Conservation (phyloP, 2,329 filamentous ascomycete genomes). For the Saccharata proteae region DNA sequence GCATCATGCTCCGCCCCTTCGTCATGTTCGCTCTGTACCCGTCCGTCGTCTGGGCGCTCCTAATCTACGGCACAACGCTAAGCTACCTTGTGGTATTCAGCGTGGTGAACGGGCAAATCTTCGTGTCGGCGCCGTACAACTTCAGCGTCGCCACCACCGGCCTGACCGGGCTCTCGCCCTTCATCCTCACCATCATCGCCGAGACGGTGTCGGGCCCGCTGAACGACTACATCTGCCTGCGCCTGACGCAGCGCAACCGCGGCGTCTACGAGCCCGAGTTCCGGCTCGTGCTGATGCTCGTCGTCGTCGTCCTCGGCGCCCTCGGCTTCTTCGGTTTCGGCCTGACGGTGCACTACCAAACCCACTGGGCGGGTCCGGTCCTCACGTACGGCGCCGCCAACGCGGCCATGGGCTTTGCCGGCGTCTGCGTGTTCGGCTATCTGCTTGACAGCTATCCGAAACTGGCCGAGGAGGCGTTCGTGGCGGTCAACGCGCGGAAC, state of each 20-base stretch:
- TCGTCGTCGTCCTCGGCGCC: constrained; percentile 24
- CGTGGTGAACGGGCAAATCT: constrained; percentile 34
- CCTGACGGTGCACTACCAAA: constrained; percentile 19
- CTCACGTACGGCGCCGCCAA: constrained; percentile 30
- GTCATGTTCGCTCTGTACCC: constrained; percentile 24
- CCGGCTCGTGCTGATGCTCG: constrained; percentile 13
- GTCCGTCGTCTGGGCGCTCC: constrained; percentile 25
- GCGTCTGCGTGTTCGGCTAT: constrained; percentile 36
- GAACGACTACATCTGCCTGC: constrained; percentile 30
- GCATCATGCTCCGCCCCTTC: constrained; percentile 23
- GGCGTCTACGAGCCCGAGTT: constrained; percentile 20
- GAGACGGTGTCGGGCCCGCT: constrained; percentile 32
- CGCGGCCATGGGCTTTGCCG: constrained; percentile 20
- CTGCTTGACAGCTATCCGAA: constrained; percentile 37
- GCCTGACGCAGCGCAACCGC: constrained; percentile 14
- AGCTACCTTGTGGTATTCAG: constrained; percentile 32
- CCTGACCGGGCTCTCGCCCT: constrained; percentile 39
- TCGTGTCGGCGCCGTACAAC: constrained; percentile 27
- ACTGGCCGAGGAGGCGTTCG: constrained; percentile 38
- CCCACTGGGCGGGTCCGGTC: constrained; percentile 10
- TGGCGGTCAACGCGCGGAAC: constrained; percentile 40
- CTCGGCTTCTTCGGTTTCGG: constrained; percentile 29
- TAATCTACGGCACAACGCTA: constrained; percentile 32
- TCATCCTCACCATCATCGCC: constrained; percentile 36
- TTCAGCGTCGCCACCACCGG: constrained; percentile 39